phyloP scores from a whole-genome alignment of 352 stramenopile species.

The Elongisporangium anandrum region DNA sequence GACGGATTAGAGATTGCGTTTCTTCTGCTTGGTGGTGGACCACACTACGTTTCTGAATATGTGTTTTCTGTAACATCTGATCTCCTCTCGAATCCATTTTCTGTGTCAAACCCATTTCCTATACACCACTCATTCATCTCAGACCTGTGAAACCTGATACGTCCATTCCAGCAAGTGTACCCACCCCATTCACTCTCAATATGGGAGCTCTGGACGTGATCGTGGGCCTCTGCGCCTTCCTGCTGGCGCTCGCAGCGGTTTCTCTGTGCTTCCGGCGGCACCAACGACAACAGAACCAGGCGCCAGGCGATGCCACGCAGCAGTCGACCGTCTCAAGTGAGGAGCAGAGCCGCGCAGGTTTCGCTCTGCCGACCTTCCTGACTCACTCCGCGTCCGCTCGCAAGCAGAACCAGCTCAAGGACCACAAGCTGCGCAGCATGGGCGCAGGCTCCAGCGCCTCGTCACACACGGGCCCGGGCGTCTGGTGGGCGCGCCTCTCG shows the following conservation, averaged over 20 bases:
- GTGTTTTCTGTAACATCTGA: neutral
- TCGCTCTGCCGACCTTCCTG: neutral
- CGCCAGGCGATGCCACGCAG: neutral
- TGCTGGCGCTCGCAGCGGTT: neutral
- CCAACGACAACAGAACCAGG: neutral
- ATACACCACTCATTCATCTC: neutral
- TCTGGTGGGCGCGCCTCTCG: neutral
- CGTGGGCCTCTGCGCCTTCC: neutral
- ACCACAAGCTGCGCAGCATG: neutral
- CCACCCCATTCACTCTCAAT: neutral
- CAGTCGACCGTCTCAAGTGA: neutral
- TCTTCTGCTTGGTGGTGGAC: neutral
- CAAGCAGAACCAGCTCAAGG: neutral
- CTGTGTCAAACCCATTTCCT: neutral
- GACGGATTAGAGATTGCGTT: neutral
- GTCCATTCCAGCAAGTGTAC: neutral
- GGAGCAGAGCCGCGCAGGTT: neutral
- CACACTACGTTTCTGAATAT: neutral
- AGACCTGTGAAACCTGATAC: neutral
- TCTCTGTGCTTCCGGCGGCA: neutral
- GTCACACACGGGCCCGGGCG: neutral
- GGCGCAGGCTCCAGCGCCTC: neutral
- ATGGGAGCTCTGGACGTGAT: neutral
- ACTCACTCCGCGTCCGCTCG: neutral
- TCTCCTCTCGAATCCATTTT: neutral